Conservation (phyloP, 371 early-diverging fungal genomes). For the Lichtheimia corymbifera region DNA sequence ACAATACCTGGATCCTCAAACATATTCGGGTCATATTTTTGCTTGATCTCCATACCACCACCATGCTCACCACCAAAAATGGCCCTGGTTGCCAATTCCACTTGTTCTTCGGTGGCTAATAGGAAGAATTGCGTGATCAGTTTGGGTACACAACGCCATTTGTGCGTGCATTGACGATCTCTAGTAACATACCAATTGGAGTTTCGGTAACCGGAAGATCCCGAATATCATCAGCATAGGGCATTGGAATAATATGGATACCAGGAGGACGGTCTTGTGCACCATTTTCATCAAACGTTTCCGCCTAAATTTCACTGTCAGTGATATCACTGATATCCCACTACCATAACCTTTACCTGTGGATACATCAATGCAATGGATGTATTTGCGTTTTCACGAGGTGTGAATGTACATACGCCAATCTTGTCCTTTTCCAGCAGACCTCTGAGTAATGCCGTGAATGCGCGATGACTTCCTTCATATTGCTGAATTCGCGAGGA, state of each 20-base stretch:
- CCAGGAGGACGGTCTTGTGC: constrained; percentile 57
- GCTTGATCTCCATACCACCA: constrained; percentile 39
- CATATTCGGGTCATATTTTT: constrained; percentile 43
- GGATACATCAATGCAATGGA: constrained; percentile 66
- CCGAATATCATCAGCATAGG: constrained; percentile 74
- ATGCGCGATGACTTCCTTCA: constrained; percentile 66
- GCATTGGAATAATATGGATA: constrained; percentile 59
- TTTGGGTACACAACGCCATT: too few species aligned
- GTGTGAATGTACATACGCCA: constrained; percentile 62
- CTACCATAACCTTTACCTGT: constrained; percentile 42
- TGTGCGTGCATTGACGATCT: not conserved
- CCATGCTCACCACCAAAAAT: constrained; percentile 18
- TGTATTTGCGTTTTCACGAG: constrained; percentile 51
- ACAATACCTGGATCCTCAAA: constrained; percentile 64
- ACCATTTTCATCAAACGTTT: constrained; percentile 32
- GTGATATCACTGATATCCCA: not conserved
- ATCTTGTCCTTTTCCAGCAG: constrained; percentile 54
- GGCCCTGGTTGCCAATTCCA: not conserved
- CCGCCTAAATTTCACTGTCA: constrained; percentile 11
- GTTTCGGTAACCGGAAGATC: constrained; percentile 37
- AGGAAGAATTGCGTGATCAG: too few species aligned
- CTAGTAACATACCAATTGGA: constrained; percentile 21
- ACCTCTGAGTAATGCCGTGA: constrained; percentile 60
- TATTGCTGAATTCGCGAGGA: constrained; percentile 29
- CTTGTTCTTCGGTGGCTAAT: constrained; percentile 9